These are phyloP conservation scores for Lolium rigidum DNA, from an alignment of 176 grass and related monocot species.

Conservation along the genomic window DNA sequence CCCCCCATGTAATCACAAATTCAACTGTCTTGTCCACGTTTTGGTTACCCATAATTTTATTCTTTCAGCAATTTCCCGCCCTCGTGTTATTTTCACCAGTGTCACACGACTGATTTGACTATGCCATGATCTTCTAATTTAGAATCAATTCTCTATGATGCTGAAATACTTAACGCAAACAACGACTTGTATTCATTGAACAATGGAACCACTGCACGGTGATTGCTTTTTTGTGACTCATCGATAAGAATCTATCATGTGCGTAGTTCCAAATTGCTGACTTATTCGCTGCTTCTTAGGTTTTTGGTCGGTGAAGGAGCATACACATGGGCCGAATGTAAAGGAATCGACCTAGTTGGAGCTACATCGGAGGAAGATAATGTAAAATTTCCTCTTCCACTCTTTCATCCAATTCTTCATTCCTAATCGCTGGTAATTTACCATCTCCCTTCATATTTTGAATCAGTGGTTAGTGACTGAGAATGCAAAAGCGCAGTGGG, in stretches of 20 bases:
- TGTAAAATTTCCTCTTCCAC: conserved; percentile 48
- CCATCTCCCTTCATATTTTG: conserved; percentile 22
- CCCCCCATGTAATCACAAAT: conserved; percentile 83
- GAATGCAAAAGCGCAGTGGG: conserved; percentile 79
- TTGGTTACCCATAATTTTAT: neutral
- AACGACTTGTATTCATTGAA: conserved; percentile 10
- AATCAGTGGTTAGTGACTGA: conserved; percentile 95
- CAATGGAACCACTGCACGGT: conserved; percentile 22
- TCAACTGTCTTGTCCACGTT: conserved; percentile 11
- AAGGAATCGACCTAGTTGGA: conserved; percentile 60
- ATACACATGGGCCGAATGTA: conserved; percentile 73
- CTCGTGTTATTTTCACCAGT: neutral
- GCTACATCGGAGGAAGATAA: conserved; percentile 53
- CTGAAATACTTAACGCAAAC: conserved; percentile 26
- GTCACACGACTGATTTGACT: neutral
- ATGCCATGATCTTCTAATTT: conserved; percentile 15
- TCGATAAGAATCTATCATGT: neutral
- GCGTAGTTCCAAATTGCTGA: conserved; percentile 6
- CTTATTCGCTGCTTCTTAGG: conserved; percentile 48
- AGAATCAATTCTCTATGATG: conserved; percentile 2
- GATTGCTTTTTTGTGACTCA: neutral
- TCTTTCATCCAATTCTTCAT: conserved; percentile 4
- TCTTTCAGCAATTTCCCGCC: conserved; percentile 16
- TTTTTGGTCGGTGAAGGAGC: conserved; percentile 95
- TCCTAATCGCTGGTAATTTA: conserved; percentile 18